Base-by-base conservation (phyloP, 2,329 filamentous ascomycete genomes). In the Epichloe amarillans region DNA sequence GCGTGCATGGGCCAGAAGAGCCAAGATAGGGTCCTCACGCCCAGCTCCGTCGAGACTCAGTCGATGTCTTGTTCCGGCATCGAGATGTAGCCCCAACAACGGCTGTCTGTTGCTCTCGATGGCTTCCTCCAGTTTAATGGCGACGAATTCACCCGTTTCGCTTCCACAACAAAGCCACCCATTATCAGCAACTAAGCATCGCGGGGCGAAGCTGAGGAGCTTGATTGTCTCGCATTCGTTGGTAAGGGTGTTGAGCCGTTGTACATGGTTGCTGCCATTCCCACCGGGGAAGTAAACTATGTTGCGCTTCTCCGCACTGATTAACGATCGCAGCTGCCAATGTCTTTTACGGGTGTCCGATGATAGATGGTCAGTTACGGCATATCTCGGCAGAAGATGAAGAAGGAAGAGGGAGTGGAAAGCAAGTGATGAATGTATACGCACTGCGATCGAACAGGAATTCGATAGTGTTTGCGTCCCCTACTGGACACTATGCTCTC, bases 151-250 rank as follows among this genome's bases (percentile, higher is more conserved):
- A 52, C 93, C 93, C 57, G 82, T 80, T 60, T 95, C 85, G 53
- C 91, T 91, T 45, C 91, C 93, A 45, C 90, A 87, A 60, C 88
- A 95, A 38, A 97, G 77, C 84, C 88, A 97, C 49, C 89, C 89
- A 60, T 86, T 79, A 49, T 82, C 84, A 7, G 88, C 86, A n/a
- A 88, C 85, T 6, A 96, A 79, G 66, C 91, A 97, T 69, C 87
- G 80, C n/a, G 90, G 86, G 59, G 67, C 78, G 66, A 83, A 93
- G 57, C 75, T 81, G 57, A 90, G 73, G 33, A 82, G 72, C 49
- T 80, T 87, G 65, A 87, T 80, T 54, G 78, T 84, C 69, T 84
- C 86, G 70, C 80, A 83, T 73, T 82, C 85, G 64, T 74, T 80
- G 57, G 78, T 82, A 53, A 69, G 77, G 52, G 84, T 81, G 60